Percentiles rank a stretch among this genome's conserved stretches.
phyloP scores from a whole-genome alignment of 1,284 basidiomycete species.

The Coniferiporia weirii region DNA sequence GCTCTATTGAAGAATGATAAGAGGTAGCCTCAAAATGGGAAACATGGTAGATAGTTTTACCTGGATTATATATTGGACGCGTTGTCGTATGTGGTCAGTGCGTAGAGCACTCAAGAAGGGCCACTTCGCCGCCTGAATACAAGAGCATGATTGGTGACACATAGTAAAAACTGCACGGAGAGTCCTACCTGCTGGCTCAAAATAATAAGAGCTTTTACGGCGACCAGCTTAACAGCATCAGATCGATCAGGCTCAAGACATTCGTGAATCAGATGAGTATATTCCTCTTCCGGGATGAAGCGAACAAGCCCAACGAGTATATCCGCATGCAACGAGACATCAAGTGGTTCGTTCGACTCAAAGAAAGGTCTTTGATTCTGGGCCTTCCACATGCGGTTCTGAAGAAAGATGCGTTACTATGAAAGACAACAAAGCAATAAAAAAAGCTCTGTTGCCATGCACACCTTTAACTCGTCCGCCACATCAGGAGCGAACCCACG shows the following conservation, averaged over 20 bases:
- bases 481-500: constrained; percentile 66
- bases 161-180: not conserved
- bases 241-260: constrained; percentile 73
- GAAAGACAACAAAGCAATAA: constrained; percentile 5
- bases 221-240: constrained; percentile 76
- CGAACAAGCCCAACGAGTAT: constrained; percentile 69
- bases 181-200: constrained; percentile 26
- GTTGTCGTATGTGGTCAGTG: constrained; percentile 43
- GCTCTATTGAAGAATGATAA: constrained; percentile 33
- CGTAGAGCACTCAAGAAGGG: constrained; percentile 45
- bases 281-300: constrained; percentile 59
- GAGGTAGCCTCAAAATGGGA: constrained; percentile 13
- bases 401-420: constrained; percentile 20
- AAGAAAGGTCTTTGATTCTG: constrained; percentile 59
- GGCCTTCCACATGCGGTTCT: constrained; percentile 39
- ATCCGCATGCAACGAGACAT: constrained; percentile 76
- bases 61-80: constrained; percentile 51
- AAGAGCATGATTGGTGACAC: constrained; percentile 4
- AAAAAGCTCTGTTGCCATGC: constrained; percentile 10
- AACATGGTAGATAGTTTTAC: constrained; percentile 31
- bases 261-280: constrained; percentile 50
- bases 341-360: constrained; percentile 66
- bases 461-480: constrained; percentile 74
- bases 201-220: constrained; percentile 62
- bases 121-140: constrained; percentile 44